Conservation (phyloP, 345 rosid genomes). For the Hibiscus tridactylites region DNA sequence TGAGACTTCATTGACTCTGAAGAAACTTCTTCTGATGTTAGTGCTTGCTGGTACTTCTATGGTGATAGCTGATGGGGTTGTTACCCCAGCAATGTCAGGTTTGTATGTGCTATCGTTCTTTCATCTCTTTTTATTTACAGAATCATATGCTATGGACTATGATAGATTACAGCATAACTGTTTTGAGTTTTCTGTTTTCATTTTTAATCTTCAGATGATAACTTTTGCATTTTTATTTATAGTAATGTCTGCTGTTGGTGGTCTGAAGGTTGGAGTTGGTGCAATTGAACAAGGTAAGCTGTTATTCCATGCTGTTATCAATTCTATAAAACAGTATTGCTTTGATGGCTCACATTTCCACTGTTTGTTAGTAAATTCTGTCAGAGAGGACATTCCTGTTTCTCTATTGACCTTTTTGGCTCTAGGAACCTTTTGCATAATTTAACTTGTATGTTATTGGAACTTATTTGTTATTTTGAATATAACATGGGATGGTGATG, state of each 20-base stretch:
- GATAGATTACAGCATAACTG: background rate
- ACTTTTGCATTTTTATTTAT: constrained; percentile 10
- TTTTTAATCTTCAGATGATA: background rate
- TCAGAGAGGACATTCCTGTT: background rate
- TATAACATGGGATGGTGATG: background rate
- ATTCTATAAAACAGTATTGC: background rate
- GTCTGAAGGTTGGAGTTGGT: constrained; percentile 76
- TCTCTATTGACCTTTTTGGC: background rate
- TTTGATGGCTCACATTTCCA: background rate
- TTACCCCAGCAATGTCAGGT: constrained; percentile 99
- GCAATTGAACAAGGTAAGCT: constrained; percentile 66
- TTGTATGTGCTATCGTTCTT: constrained; percentile 14
- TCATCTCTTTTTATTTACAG: background rate
- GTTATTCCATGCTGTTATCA: background rate
- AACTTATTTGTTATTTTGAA: background rate
- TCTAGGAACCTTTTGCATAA: background rate
- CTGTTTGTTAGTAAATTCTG: background rate
- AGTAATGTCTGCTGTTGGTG: constrained; percentile 96
- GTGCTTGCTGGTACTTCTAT: constrained; percentile 97
- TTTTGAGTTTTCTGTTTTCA: background rate
- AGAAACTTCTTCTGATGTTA: constrained; percentile 71
- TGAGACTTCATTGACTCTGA: constrained; percentile 66
- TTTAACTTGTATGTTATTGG: background rate
- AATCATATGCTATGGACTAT: background rate
- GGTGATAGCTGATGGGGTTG: constrained; percentile 97